Percentiles rank a stretch among this genome's conserved stretches.
phyloP scores from a whole-genome alignment of 176 grass and related monocot species.

The Cenchrus purpureus region DNA sequence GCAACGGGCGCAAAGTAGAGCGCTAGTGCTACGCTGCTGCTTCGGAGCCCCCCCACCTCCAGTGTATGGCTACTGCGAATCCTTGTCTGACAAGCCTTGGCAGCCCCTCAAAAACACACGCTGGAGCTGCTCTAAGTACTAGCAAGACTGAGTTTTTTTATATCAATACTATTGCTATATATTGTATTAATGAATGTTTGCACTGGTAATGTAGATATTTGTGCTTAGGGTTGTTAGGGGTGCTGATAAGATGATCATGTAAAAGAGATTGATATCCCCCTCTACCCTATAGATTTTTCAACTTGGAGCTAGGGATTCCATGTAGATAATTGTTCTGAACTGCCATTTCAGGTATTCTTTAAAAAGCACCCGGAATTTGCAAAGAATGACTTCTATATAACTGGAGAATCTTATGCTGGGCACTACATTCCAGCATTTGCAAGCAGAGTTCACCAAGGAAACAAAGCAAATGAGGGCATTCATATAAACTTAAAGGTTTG shows the following conservation, averaged over 20 bases:
- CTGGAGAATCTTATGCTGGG: constrained; percentile 96
- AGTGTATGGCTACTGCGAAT: too few relatives aligned
- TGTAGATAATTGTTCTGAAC: constrained; percentile 1
- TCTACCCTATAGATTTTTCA: not conserved
- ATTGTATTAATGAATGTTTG: not conserved
- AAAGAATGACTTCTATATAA: constrained; percentile 87
- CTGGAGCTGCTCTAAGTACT: not conserved
- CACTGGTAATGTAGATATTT: not conserved
- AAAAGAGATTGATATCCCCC: not conserved
- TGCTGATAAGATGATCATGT: not conserved
- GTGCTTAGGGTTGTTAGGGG: not conserved
- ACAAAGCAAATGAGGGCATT: constrained; percentile 87
- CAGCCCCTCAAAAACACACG: too few relatives aligned
- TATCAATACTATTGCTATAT: not conserved
- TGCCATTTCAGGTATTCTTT: constrained; percentile 73
- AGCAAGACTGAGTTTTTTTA: not conserved
- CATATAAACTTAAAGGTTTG: constrained; percentile 90
- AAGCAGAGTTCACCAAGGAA: constrained; percentile 78
- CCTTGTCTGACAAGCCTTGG: too few relatives aligned
- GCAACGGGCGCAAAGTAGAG: too few relatives aligned
- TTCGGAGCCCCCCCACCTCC: too few relatives aligned
- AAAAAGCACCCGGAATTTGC: constrained; percentile 77
- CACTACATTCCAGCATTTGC: constrained; percentile 98
- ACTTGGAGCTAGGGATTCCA: not conserved
- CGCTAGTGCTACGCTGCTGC: too few relatives aligned